These are phyloP conservation scores for Yamagishiella unicocca DNA, from an alignment of 139 green algal species.

Conservation along the genomic window DNA sequence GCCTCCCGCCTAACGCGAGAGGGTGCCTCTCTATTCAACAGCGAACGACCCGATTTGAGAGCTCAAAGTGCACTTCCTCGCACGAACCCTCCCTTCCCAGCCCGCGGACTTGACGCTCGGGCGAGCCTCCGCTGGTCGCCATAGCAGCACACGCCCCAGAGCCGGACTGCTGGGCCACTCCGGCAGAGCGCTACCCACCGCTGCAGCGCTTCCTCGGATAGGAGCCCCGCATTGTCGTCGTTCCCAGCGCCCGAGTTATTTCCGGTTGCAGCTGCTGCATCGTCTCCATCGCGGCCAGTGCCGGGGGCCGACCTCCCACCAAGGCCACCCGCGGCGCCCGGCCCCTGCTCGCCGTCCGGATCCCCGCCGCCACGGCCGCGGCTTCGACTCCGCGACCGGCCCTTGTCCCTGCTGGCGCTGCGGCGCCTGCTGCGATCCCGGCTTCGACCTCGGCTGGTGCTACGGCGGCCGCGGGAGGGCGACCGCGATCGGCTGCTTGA, in stretches of 20 bases:
- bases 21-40: too few species aligned
- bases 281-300: not conserved
- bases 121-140: too few species aligned
- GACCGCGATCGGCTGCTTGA: constrained; percentile 25
- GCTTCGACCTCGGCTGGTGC: not conserved
- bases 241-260: not conserved
- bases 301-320: not conserved
- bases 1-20: too few species aligned
- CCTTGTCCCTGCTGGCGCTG: not conserved
- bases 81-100: too few species aligned
- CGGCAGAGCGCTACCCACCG: not conserved
- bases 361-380: not conserved
- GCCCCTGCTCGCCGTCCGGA: not conserved
- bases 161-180: not conserved
- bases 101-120: too few species aligned
- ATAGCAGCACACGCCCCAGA: too few species aligned
- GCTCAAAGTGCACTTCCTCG: too few species aligned
- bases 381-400: not conserved
- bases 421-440: constrained; percentile 1
- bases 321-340: not conserved
- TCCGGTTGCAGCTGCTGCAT: not conserved
- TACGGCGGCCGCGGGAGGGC: not conserved
- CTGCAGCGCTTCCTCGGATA: constrained; percentile 26
- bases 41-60: too few species aligned
- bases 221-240: constrained; percentile 8